Percentiles rank a stretch among this genome's conserved stretches.
phyloP scores from a whole-genome alignment of 2,329 filamentous ascomycete genomes.

The Fusarium staphyleae region DNA sequence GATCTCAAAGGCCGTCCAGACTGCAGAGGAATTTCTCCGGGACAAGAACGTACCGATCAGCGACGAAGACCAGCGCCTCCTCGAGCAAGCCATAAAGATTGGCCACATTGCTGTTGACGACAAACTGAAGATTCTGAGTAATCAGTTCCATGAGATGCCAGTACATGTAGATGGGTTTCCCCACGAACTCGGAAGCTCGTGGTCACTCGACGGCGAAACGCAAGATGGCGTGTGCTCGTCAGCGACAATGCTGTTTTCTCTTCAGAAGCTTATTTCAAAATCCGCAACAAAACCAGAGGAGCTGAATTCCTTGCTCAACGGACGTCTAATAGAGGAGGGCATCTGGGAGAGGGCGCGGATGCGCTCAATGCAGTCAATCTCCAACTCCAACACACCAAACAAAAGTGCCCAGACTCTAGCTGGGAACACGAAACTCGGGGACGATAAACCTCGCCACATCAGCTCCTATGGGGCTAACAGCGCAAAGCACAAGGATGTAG shows the following conservation, averaged over 20 bases:
- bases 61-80: conserved; percentile 63
- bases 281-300: conserved; percentile 52
- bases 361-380: conserved; percentile 8
- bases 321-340: conserved; percentile 53
- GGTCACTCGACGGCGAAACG: conserved; percentile 68
- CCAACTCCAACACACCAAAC: conserved; percentile 14
- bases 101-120: conserved; percentile 68
- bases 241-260: conserved; percentile 56
- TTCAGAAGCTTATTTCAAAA: conserved; percentile 61
- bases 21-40: conserved; percentile 70
- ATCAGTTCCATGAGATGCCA: conserved; percentile 77
- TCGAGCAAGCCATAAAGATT: conserved; percentile 70
- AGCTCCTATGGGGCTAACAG: conserved; percentile 43
- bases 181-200: conserved; percentile 63
- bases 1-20: conserved; percentile 69
- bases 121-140: conserved; percentile 70
- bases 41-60: conserved; percentile 67
- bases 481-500: conserved; percentile 30
- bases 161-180: conserved; percentile 75
- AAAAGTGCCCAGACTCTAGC: conserved; percentile 43
- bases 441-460: conserved; percentile 46
- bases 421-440: conserved; percentile 54
- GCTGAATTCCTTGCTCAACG: conserved; percentile 57
- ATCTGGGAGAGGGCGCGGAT: conserved; percentile 47
- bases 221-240: conserved; percentile 60